Conservation (phyloP, 106 monocot species). For the Agapanthus africanus region DNA sequence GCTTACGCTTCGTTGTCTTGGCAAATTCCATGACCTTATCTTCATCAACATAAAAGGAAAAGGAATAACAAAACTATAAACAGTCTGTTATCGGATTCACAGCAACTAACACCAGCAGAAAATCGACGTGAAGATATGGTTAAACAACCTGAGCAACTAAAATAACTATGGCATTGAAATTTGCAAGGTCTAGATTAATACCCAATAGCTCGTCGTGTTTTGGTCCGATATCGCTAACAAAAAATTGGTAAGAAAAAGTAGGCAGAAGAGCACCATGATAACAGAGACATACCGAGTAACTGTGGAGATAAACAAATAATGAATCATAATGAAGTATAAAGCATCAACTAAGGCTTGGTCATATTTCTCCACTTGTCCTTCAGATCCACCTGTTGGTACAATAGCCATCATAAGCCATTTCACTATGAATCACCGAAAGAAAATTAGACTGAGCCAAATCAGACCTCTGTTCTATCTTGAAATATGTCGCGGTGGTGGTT, state of each 20-base stretch:
- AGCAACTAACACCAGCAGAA: not conserved
- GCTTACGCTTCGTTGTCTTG: too few species aligned
- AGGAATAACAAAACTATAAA: not conserved
- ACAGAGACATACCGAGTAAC: not conserved
- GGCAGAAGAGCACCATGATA: not conserved
- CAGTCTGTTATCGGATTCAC: not conserved
- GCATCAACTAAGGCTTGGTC: conserved; percentile 5
- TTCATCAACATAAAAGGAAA: not conserved
- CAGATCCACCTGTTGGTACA: conserved; percentile 19
- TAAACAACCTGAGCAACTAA: not conserved
- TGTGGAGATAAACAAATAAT: not conserved
- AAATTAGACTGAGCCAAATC: not conserved
- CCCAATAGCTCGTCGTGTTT: too few species aligned
- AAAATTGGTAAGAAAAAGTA: too few species aligned
- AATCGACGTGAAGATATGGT: not conserved
- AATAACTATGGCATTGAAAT: not conserved
- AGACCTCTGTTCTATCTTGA: conserved; percentile 22
- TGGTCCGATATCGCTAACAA: too few species aligned
- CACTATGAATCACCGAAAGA: not conserved
- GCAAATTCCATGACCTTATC: not conserved
- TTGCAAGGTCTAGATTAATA: too few species aligned
- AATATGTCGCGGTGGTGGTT: conserved; percentile 9
- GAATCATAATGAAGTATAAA: conserved; percentile 2
- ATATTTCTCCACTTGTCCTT: conserved; percentile 40
- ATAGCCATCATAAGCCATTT: not conserved